Conservation (phyloP, 352 stramenopile species). For the Phytopythium aichiense region DNA sequence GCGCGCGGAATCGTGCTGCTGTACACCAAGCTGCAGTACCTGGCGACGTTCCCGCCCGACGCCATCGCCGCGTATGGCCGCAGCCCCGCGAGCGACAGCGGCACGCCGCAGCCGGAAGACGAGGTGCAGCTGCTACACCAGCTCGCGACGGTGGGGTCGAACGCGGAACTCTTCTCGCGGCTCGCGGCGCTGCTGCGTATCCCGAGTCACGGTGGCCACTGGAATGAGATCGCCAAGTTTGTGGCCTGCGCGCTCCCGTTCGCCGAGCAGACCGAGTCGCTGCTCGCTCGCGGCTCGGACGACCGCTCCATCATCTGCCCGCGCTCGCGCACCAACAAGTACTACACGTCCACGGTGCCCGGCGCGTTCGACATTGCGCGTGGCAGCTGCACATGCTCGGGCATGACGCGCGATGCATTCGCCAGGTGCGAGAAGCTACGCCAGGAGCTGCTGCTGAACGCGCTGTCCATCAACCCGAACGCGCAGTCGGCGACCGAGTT, state of each 20-base stretch:
- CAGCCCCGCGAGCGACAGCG: slow-evolving; percentile 7
- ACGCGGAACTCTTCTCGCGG: slow-evolving; percentile 57
- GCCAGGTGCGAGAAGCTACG: slow-evolving; percentile 58
- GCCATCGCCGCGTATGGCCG: slow-evolving; percentile 61
- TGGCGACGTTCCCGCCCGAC: slow-evolving; percentile 61
- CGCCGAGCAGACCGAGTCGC: slow-evolving; percentile 78
- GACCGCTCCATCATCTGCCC: slow-evolving; percentile 76
- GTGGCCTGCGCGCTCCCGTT: slow-evolving; percentile 72
- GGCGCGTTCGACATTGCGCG: slow-evolving; percentile 59
- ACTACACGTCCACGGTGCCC: slow-evolving; percentile 80
- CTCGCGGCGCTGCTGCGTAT: slow-evolving; percentile 67
- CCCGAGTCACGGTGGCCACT: slow-evolving; percentile 62
- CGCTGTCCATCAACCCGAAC: slow-evolving; percentile 81
- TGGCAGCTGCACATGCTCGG: slow-evolving; percentile 85
- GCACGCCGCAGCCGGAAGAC: slow-evolving; percentile 15
- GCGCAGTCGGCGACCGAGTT: slow-evolving; percentile 56
- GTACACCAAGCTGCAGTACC: slow-evolving; percentile 83
- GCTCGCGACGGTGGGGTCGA: slow-evolving; percentile 49
- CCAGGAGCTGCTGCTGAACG: slow-evolving; percentile 72
- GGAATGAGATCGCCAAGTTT: slow-evolving; percentile 78
- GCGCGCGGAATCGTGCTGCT: slow-evolving; percentile 73
- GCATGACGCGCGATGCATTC: slow-evolving; percentile 64
- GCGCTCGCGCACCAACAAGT: slow-evolving; percentile 85
- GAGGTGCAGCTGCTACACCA: slow-evolving; percentile 68
- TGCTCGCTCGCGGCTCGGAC: slow-evolving; percentile 81